Percentiles rank a stretch among this genome's conserved stretches.
These are phyloP conservation scores for Omphalotus olearius DNA, from an alignment of 1,284 basidiomycete genomes.

Conservation along the genomic window DNA sequence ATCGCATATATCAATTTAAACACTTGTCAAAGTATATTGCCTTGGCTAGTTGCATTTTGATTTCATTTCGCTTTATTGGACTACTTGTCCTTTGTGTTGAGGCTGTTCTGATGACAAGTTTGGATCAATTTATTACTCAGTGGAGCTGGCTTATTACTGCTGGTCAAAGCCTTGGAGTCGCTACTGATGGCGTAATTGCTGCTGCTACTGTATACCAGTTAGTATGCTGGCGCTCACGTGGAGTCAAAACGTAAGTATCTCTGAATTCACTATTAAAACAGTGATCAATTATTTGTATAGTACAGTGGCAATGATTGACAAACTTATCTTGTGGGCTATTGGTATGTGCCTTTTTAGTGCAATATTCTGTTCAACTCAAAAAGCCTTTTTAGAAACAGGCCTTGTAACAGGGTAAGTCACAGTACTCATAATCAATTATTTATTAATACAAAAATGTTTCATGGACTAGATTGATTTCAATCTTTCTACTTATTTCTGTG, in stretches of 20 bases:
- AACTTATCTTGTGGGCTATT: slow-evolving; percentile 1
- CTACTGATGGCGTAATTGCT: background rate
- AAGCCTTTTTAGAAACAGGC: background rate
- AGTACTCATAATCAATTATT: too few relatives aligned
- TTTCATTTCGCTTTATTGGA: background rate
- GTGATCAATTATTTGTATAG: background rate
- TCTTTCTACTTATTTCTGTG: too few relatives aligned
- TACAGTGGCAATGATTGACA: background rate
- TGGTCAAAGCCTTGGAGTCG: background rate
- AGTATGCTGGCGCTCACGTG: background rate
- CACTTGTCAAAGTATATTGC: background rate
- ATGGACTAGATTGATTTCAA: too few relatives aligned
- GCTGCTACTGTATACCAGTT: background rate
- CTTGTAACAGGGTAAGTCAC: too few relatives aligned
- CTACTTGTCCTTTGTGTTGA: too few relatives aligned
- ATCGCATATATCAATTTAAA: background rate
- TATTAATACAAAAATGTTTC: too few relatives aligned
- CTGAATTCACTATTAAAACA: background rate
- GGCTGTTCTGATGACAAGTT: too few relatives aligned
- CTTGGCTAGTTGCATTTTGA: background rate
- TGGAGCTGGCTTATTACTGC: background rate
- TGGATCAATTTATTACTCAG: background rate
- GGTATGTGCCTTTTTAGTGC: background rate
- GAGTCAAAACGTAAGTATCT: background rate
- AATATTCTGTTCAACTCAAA: too few relatives aligned